A percentile compares a stretch with the other conserved stretches of the same genome.
These are phyloP conservation scores for Penicillium malachiteum DNA, from an alignment of 495 filamentous ascomycete genomes.

Conservation along the genomic window DNA sequence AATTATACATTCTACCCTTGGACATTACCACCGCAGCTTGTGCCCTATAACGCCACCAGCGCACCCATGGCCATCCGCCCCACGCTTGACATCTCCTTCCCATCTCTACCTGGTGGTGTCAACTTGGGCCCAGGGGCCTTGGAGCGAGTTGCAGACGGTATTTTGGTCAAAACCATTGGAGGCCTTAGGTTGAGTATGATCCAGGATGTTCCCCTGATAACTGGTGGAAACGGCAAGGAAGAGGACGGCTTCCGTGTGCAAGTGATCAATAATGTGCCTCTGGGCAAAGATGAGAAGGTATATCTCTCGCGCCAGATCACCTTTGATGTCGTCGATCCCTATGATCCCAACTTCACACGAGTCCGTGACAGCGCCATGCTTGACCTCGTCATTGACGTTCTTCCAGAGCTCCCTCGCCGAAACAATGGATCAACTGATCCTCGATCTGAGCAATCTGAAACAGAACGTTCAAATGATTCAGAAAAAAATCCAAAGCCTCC, in stretches of 20 bases:
- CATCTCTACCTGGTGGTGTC: conserved; percentile 58
- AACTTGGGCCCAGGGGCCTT: conserved; percentile 50
- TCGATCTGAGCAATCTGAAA: conserved; percentile 28
- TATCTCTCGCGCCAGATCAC: conserved; percentile 76
- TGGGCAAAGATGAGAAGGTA: conserved; percentile 89
- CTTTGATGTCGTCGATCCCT: conserved; percentile 64
- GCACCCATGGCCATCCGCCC: conserved; percentile 58
- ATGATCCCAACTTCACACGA: conserved; percentile 81
- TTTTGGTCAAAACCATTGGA: conserved; percentile 74
- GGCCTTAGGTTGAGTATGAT: conserved; percentile 79
- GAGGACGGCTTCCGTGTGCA: conserved; percentile 64
- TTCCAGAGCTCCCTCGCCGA: conserved; percentile 39
- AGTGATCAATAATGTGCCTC: conserved; percentile 72
- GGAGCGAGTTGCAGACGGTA: conserved; percentile 67
- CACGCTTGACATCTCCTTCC: conserved; percentile 80
- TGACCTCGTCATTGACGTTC: conserved; percentile 67
- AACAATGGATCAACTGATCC: conserved; percentile 40
- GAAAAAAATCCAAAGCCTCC: conserved; percentile 11
- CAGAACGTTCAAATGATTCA: conserved; percentile 19
- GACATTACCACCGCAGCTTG: conserved; percentile 74
- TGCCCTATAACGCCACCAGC: conserved; percentile 73
- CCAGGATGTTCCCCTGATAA: conserved; percentile 54
- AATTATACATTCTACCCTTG: conserved; percentile 91
- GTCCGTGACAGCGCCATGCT: conserved; percentile 68
- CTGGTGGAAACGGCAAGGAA: conserved; percentile 22